Percentiles rank a stretch among this genome's conserved stretches.
phyloP scores from a whole-genome alignment of 2,329 filamentous ascomycete genomes.

The Alternaria triticimaculans region DNA sequence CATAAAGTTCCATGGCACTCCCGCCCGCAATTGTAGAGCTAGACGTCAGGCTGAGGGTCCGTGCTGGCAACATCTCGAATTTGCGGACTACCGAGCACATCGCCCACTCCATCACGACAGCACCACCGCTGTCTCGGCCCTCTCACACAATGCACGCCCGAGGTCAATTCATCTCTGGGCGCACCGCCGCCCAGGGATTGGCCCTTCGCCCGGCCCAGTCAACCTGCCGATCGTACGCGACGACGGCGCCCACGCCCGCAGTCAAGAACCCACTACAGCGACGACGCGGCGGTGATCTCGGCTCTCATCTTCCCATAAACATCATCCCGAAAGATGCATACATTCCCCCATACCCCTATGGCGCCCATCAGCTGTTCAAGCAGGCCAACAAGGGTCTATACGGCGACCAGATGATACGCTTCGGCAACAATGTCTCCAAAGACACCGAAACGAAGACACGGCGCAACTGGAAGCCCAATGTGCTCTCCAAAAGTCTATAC shows the following conservation, averaged over 20 bases:
- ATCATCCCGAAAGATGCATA: slow-evolving; percentile 37
- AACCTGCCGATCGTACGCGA: slow-evolving; percentile 37
- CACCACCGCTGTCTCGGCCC: slow-evolving; percentile 17
- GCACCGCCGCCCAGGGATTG: slow-evolving; percentile 16
- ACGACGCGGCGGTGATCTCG: slow-evolving; percentile 43
- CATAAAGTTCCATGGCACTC: neutral
- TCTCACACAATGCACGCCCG: slow-evolving; percentile 35
- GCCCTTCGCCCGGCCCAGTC: slow-evolving; percentile 20
- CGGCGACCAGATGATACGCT: slow-evolving; percentile 73
- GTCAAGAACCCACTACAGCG: slow-evolving; percentile 37
- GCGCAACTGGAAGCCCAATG: slow-evolving; percentile 77
- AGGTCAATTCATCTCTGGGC: slow-evolving; percentile 39
- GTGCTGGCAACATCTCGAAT: slow-evolving; percentile 14
- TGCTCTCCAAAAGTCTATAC: slow-evolving; percentile 71
- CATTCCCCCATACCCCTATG: slow-evolving; percentile 71
- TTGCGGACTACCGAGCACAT: slow-evolving; percentile 34
- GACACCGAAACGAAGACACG: slow-evolving; percentile 73
- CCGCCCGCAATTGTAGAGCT: slow-evolving; percentile 4
- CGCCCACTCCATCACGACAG: slow-evolving; percentile 19
- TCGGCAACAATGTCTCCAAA: slow-evolving; percentile 77
- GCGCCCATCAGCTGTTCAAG: slow-evolving; percentile 74
- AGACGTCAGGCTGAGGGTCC: slow-evolving; percentile 6
- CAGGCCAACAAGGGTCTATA: slow-evolving; percentile 80
- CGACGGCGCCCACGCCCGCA: slow-evolving; percentile 18
- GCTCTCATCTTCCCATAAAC: slow-evolving; percentile 45